These are phyloP conservation scores for Solanum raphanifolium DNA, from an alignment of 257 asterid genomes.

Conservation along the genomic window DNA sequence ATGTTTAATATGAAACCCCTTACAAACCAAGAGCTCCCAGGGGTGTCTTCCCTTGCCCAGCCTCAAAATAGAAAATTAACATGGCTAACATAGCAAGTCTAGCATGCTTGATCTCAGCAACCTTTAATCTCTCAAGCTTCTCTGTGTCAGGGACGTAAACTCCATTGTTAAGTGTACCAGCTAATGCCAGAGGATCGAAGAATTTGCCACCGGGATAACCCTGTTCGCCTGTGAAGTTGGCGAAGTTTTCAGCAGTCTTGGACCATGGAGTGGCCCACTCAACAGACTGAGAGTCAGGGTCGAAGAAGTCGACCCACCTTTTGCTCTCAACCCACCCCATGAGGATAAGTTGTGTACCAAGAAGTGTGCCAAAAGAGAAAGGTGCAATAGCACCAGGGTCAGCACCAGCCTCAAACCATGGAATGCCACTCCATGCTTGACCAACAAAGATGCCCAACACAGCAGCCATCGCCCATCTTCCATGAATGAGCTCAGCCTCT, in stretches of 20 bases:
- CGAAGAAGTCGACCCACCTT: constrained; percentile 95
- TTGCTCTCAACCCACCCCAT: constrained; percentile 99
- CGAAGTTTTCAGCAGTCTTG: constrained; percentile 64
- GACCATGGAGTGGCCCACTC: constrained; percentile 99
- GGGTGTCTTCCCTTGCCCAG: constrained; percentile 97
- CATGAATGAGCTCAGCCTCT: constrained; percentile 98
- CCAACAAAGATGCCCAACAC: constrained; percentile 92
- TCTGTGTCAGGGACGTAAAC: constrained; percentile 63
- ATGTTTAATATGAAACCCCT: neutral
- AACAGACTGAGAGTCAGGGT: constrained; percentile 79
- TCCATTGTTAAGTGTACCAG: constrained; percentile 57
- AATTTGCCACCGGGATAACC: constrained; percentile 96
- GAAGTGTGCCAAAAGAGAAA: constrained; percentile 86
- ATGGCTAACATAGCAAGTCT: constrained; percentile 94
- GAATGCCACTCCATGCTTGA: constrained; percentile 88
- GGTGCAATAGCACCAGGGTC: constrained; percentile 95
- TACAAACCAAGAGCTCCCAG: constrained; percentile 94
- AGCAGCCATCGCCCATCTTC: constrained; percentile 95
- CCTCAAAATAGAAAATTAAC: constrained; percentile 89
- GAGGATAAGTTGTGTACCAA: constrained; percentile 83
- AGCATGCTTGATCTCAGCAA: constrained; percentile 97
- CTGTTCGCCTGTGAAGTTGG: constrained; percentile 84
- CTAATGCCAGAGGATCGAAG: constrained; percentile 69
- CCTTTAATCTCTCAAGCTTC: constrained; percentile 84
- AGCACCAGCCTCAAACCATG: constrained; percentile 97